A percentile compares a stretch with the other conserved stretches of the same genome.
Evolutionary conservation across 2,329 filamentous ascomycete genomes (phyloP).

Genomic region (Aspergillus texensis): DNA sequence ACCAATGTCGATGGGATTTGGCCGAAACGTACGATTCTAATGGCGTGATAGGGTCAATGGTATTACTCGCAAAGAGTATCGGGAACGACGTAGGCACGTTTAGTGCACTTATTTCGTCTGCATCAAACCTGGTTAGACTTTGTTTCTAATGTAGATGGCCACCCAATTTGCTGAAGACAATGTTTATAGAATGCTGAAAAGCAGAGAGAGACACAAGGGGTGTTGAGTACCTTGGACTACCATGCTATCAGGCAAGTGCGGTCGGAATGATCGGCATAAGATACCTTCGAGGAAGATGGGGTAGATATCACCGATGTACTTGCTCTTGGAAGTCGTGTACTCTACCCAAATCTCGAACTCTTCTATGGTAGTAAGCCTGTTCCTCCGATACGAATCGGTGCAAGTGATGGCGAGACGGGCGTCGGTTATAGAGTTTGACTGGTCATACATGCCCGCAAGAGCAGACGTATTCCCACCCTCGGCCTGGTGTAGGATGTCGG

Average conservation of each 20-base stretch:
- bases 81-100: conserved; percentile 43
- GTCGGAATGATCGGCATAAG: conserved; percentile 18
- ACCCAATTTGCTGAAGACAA: not conserved
- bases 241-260: conserved; percentile 20
- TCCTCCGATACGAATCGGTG: conserved; percentile 28
- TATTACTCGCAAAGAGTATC: conserved; percentile 58
- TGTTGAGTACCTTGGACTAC: conserved; percentile 14
- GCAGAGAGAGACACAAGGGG: not conserved
- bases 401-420: conserved; percentile 20
- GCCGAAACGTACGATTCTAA: conserved; percentile 31
- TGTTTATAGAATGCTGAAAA: not conserved
- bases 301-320: conserved; percentile 44
- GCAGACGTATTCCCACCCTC: conserved; percentile 16
- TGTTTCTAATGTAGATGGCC: not conserved
- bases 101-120: conserved; percentile 6
- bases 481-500: conserved; percentile 42
- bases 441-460: conserved; percentile 10
- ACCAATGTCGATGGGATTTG: not conserved
- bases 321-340: conserved; percentile 40
- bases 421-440: conserved; percentile 16
- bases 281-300: conserved; percentile 14
- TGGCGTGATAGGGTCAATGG: conserved; percentile 60
- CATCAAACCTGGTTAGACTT: conserved; percentile 9
- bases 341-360: conserved; percentile 37
- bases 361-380: conserved; percentile 37